phyloP scores from a whole-genome alignment of 164 flowering plant species.

The Chloranthus sessilifolius region DNA sequence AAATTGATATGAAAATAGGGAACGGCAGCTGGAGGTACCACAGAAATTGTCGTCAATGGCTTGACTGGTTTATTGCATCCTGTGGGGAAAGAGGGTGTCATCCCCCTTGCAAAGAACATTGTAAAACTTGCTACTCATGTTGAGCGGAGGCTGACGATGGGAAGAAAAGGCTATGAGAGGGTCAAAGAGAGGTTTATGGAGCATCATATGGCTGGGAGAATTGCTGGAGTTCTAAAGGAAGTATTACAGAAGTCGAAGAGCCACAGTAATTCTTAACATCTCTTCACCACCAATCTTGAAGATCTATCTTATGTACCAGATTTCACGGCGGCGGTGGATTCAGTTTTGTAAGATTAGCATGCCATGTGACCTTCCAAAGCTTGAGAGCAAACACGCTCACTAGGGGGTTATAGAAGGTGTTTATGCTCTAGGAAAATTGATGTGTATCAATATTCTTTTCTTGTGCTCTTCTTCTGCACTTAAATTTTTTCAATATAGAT shows the following conservation, averaged over 20 bases:
- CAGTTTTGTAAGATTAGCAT: no score
- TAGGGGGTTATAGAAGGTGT: no score
- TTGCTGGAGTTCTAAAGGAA: conserved; percentile 69
- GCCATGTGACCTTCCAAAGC: no score
- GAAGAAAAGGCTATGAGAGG: conserved; percentile 74
- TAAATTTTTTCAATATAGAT: no score
- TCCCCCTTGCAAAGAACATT: conserved; percentile 74
- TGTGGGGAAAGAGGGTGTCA: conserved; percentile 84
- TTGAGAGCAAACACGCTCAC: no score
- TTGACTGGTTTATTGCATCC: conserved; percentile 85
- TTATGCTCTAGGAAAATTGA: no score
- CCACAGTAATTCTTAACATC: conserved; percentile 11
- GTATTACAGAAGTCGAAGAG: conserved; percentile 44
- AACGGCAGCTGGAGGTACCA: conserved; percentile 96
- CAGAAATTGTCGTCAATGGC: conserved; percentile 82
- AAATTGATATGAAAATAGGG: conserved; percentile 64
- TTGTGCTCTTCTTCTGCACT: no score
- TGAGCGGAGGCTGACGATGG: conserved; percentile 75
- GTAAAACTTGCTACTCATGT: conserved; percentile 74
- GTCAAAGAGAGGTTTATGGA: conserved; percentile 81
- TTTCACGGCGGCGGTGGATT: no score
- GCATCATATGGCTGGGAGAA: conserved; percentile 79
- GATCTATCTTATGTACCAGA: no score
- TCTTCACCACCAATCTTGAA: background rate
- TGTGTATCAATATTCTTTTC: no score